Evolutionary conservation across 305 asterid species (phyloP).

Genomic region (Fraxinus latifolia): DNA sequence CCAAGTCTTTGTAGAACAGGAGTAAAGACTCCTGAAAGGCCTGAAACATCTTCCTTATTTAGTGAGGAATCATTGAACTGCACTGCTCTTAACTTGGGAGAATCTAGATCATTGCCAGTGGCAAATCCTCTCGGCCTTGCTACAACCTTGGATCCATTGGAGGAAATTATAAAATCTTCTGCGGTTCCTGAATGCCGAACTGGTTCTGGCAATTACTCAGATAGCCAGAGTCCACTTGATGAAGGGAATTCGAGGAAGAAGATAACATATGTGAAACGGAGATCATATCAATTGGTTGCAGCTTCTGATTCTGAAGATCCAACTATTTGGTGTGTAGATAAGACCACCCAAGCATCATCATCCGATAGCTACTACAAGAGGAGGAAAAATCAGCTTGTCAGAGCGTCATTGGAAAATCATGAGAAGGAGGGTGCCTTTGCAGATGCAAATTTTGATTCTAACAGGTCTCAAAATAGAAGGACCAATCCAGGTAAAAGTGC

Average conservation of each 20-base stretch:
- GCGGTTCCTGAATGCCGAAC: conserved; percentile 36
- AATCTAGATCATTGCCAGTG: conserved; percentile 24
- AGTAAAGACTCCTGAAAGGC: conserved; percentile 38
- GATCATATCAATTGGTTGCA: conserved; percentile 80
- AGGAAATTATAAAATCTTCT: conserved; percentile 36
- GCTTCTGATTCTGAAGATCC: conserved; percentile 45
- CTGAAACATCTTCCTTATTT: conserved; percentile 30
- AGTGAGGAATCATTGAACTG: conserved; percentile 32
- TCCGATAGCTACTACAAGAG: conserved; percentile 80
- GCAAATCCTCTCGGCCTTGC: conserved; percentile 33
- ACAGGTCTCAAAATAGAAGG: conserved; percentile 8
- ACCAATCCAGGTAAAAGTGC: conserved; percentile 31
- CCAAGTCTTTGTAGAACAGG: conserved; percentile 28
- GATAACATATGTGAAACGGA: conserved; percentile 63
- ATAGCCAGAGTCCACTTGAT: conserved; percentile 38
- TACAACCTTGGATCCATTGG: conserved; percentile 30
- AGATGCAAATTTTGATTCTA: conserved; percentile 34
- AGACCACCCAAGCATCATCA: conserved; percentile 33
- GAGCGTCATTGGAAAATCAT: conserved; percentile 50
- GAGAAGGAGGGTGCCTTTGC: conserved; percentile 30
- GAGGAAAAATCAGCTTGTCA: conserved; percentile 79
- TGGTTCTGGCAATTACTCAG: conserved; percentile 42
- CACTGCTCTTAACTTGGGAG: conserved; percentile 27
- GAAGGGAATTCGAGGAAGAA: conserved; percentile 46
- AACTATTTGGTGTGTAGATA: conserved; percentile 32